These are phyloP conservation scores for Cladosporium velox DNA, from an alignment of 2,329 filamentous ascomycete genomes.

Conservation along the genomic window DNA sequence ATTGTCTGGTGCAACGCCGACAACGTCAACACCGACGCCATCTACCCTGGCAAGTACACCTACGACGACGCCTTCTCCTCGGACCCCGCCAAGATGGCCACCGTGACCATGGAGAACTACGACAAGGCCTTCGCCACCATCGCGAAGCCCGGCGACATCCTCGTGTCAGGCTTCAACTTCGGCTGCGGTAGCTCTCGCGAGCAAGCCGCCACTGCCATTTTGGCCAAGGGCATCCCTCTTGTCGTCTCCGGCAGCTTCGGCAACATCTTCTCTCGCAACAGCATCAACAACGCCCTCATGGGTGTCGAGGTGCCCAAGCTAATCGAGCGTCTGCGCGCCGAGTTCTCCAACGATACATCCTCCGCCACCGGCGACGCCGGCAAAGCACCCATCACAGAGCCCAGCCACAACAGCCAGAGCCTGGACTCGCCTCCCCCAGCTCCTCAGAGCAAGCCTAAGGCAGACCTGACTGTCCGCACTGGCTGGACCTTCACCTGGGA, in stretches of 20 bases:
- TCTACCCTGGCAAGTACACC: slow-evolving; percentile 89
- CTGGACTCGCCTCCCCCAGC: slow-evolving; percentile 53
- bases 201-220: slow-evolving; percentile 83
- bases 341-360: slow-evolving; percentile 36
- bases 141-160: slow-evolving; percentile 71
- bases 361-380: slow-evolving; percentile 27
- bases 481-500: slow-evolving; percentile 87
- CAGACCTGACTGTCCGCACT: slow-evolving; percentile 68
- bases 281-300: slow-evolving; percentile 78
- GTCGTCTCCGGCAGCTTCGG: slow-evolving; percentile 80
- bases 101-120: slow-evolving; percentile 94
- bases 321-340: slow-evolving; percentile 65
- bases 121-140: slow-evolving; percentile 68
- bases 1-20: slow-evolving; percentile 85
- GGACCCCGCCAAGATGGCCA: slow-evolving; percentile 74
- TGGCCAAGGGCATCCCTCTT: slow-evolving; percentile 77
- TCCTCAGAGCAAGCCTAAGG: slow-evolving; percentile 43
- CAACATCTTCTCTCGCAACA: slow-evolving; percentile 79
- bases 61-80: slow-evolving; percentile 85
- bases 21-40: slow-evolving; percentile 89
- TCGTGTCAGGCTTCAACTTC: slow-evolving; percentile 87
- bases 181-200: slow-evolving; percentile 80
- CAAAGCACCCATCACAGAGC: slow-evolving; percentile 51
- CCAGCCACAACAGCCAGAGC: slow-evolving; percentile 52
- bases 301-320: slow-evolving; percentile 69